Conservation (phyloP, 345 rosid species). For the Murraya koenigii region DNA sequence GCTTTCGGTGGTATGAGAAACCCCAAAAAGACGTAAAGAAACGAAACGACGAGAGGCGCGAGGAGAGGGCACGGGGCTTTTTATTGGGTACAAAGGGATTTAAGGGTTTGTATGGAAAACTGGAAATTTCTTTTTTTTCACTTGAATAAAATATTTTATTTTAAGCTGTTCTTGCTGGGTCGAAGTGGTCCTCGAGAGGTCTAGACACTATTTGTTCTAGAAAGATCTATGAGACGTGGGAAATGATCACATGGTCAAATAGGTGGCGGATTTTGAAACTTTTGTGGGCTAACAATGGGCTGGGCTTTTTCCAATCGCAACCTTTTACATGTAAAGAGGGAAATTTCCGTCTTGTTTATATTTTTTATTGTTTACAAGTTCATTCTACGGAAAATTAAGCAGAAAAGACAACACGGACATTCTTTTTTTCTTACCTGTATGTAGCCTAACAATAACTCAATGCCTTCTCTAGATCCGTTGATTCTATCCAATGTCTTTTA, state of each 20-base stretch:
- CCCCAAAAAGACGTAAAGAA: background rate
- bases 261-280: background rate
- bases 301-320: background rate
- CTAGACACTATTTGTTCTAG: slow-evolving; percentile 21
- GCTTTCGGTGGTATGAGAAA: slow-evolving; percentile 13
- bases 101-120: slow-evolving; percentile 28
- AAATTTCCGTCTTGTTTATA: too few species aligned
- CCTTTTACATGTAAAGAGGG: too few species aligned
- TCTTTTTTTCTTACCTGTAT: too few species aligned
- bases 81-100: slow-evolving; percentile 14
- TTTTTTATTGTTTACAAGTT: too few species aligned
- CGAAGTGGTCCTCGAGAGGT: slow-evolving; percentile 11
- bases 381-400: too few species aligned
- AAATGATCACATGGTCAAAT: background rate
- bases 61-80: background rate
- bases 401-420: too few species aligned
- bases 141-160: background rate
- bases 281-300: background rate
- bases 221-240: slow-evolving; percentile 17
- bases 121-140: background rate
- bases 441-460: too few species aligned
- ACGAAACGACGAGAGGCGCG: background rate
- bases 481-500: too few species aligned
- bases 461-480: too few species aligned
- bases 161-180: background rate